These are phyloP conservation scores for Nicotiana noctiflora DNA, from an alignment of 257 asterid genomes.

Conservation along the genomic window DNA sequence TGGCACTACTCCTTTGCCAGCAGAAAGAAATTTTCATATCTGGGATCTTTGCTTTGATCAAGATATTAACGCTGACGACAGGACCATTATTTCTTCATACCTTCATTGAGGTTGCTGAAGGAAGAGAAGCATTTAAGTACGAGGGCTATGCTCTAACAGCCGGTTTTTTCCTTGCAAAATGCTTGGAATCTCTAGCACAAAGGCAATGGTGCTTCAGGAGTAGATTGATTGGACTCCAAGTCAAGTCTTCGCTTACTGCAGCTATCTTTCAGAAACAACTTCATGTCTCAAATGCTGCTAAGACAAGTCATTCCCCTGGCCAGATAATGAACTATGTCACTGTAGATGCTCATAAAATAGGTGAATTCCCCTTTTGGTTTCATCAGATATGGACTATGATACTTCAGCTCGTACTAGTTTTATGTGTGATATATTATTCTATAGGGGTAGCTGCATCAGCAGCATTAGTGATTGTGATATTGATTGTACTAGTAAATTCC, in stretches of 20 bases:
- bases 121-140: constrained; percentile 2
- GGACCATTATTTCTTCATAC: constrained; percentile 15
- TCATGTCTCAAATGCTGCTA: constrained; percentile 59
- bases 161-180: constrained; percentile 52
- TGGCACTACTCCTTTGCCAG: constrained; percentile 2
- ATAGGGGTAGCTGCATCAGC: constrained; percentile 77
- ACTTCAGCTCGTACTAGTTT: constrained; percentile 61
- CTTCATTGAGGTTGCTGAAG: constrained; percentile 13
- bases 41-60: constrained; percentile 11
- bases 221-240: constrained; percentile 56
- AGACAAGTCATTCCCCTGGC: constrained; percentile 62
- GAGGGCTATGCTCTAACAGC: constrained; percentile 43
- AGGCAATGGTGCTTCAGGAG: constrained; percentile 75
- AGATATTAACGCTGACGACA: not conserved
- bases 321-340: constrained; percentile 78
- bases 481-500: constrained; percentile 56
- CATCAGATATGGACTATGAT: constrained; percentile 81
- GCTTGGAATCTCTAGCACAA: constrained; percentile 62
- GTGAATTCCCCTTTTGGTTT: constrained; percentile 77
- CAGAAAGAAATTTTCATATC: constrained; percentile 5
- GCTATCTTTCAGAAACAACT: constrained; percentile 65
- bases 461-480: constrained; percentile 48
- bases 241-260: constrained; percentile 55
- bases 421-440: constrained; percentile 49
- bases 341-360: constrained; percentile 78